Evolutionary conservation across 108 stramenopile genomes (phyloP), one percentile per base, ranked within the genome.

Genomic region (Asterionellopsis glacialis): DNA sequence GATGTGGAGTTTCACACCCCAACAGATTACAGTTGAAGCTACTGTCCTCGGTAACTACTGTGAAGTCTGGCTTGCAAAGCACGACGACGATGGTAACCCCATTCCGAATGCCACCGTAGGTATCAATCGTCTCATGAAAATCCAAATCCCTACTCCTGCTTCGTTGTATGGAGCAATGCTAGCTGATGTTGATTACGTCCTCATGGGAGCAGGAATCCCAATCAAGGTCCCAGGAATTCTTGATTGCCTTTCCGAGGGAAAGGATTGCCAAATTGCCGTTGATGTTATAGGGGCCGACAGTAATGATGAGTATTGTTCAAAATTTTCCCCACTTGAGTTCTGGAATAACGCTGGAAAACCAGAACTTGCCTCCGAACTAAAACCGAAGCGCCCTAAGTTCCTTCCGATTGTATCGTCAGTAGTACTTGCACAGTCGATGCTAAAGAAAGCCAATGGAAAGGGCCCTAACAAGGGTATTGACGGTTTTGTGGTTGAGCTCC

Each of bases 191-290:
- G 77, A 79, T 50, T 79, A 79, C 44, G 58, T 79, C 45, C 61
- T 79, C 51, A 79, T 79, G 77, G 77, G 77, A 4, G 77, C 77
- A 16, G 77, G 77, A 19, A 79, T 79, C 56, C 77, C 77, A 0
- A 57, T 51, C 28, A 60, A 68, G n/a, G 70, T 79, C 48, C 73
- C 77, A 12, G 73, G 77, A 18, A 65, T 79, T 19, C 68, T 79
- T 16, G 77, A 79, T 52, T 59, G 55, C 12, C 56, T 79, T 19
- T 59, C 77, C 49, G 59, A 79, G 16, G 57, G 69, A 44, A 25
- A 67, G 44, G 77, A 70, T 16, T 79, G 77, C 45, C 27, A 26
- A 9, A 61, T 67, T 14, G 49, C 72, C 1, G 51, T 73, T 41
- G 69, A 74, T 28, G 61, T 79, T 10, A 56, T 33, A 11, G 74